Base-by-base conservation (phyloP, 2,329 filamentous ascomycete genomes). In the Biscogniauxia mediterranea region DNA sequence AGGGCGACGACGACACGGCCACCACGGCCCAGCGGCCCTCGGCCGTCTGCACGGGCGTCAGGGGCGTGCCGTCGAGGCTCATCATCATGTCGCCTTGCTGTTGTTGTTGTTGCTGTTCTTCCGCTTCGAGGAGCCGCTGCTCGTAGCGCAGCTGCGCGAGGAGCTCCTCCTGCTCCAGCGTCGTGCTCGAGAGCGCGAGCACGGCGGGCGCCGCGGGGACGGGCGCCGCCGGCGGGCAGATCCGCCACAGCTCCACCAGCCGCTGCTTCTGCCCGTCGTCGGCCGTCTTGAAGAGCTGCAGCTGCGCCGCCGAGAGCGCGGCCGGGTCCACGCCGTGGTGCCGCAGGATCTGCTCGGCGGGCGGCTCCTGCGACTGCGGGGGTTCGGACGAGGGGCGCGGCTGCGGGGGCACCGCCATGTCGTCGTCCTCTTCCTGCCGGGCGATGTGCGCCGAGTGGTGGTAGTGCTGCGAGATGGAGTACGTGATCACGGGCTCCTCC, bases 181-280 rank as follows among this genome's bases (percentile, higher is more conserved):
- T 82, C 0, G 83, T 85, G 69, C 74, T 81, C 63, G 75, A 80
- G 81, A 81, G 84, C 3, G 83, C 81, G 9, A 9, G 28, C 11
- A 86, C 72, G 9, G 80, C 77, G 2, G 81, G 79, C 65, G 82
- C 55, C 78, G 80, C 61, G 75, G 79, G 64, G 83, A n/a, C n/a
- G n/a, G 85, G 23, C 23, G 28, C 3, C 51, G 81, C 83, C 0
- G 90, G 90, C 21, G 91, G 91, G 61, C 87, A 91, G 67, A 93
- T 92, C 61, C 86, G 88, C 93, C 93, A 97, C 17, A 96, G 85
- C 74, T 96, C 89, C 49, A 96, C 81, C 17, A 97, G 82, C 21
- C 91, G 86, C 60, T 88, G 78, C 70, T 89, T 86, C 75, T 96
- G 91, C 52, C 88, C 81, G 23, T 84, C 79, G 60, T 90, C 88